Percentiles rank a stretch among this genome's conserved stretches.
phyloP scores from a whole-genome alignment of 1,139 yeast genomes.

The Taphrina pruni region DNA sequence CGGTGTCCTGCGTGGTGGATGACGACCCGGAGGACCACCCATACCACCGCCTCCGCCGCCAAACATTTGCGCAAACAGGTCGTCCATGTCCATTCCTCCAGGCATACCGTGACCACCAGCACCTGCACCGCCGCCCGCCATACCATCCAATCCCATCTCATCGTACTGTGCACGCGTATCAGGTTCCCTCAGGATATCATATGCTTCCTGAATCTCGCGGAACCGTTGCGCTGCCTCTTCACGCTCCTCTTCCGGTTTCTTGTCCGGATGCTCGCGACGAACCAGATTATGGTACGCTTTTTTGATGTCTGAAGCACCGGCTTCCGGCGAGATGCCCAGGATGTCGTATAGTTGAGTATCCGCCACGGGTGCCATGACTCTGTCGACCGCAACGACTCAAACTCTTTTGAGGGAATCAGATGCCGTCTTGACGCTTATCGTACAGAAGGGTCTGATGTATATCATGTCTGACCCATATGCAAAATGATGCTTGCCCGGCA shows the following conservation, averaged over 20 bases:
- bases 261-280: conserved; percentile 89
- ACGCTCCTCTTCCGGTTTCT: conserved; percentile 68
- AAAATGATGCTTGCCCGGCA: no score
- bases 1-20: conserved; percentile 41
- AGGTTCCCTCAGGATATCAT: conserved; percentile 73
- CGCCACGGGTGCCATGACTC: conserved; percentile 33
- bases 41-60: conserved; percentile 46
- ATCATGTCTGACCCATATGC: no score
- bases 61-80: conserved; percentile 46
- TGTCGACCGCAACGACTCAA: background rate
- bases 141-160: conserved; percentile 55
- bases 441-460: no score
- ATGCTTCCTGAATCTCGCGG: conserved; percentile 75
- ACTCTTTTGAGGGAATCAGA: no score
- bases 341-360: conserved; percentile 59
- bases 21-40: conserved; percentile 42
- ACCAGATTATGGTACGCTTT: conserved; percentile 71
- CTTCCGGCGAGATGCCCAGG: conserved; percentile 69
- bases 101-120: conserved; percentile 50
- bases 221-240: conserved; percentile 72
- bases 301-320: conserved; percentile 69
- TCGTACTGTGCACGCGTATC: conserved; percentile 64
- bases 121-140: conserved; percentile 46
- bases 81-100: conserved; percentile 45
- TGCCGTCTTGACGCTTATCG: no score